These are phyloP conservation scores for Cicer chorassanicum DNA, from an alignment of 306 rosid species.

Conservation along the genomic window DNA sequence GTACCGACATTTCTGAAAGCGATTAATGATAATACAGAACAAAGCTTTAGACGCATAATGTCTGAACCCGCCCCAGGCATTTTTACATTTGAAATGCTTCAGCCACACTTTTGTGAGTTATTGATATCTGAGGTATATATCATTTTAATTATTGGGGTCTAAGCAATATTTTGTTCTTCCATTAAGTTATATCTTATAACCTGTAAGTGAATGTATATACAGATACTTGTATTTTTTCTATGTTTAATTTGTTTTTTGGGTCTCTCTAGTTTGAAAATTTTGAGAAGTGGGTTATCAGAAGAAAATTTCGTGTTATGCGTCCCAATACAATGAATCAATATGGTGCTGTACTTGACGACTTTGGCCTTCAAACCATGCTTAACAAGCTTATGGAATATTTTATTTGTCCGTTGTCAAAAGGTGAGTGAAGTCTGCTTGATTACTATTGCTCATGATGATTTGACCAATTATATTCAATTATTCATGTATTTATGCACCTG, in stretches of 20 bases:
- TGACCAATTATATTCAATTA: constrained; percentile 34
- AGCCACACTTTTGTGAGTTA: constrained; percentile 73
- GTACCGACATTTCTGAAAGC: constrained; percentile 84
- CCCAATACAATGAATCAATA: constrained; percentile 83
- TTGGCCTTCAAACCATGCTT: constrained; percentile 86
- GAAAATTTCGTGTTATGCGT: constrained; percentile 71
- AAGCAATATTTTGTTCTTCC: constrained; percentile 22
- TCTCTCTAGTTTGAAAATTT: constrained; percentile 74
- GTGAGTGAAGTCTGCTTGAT: constrained; percentile 47
- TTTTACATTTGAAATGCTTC: constrained; percentile 85
- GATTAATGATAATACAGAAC: constrained; percentile 63
- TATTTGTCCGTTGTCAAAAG: constrained; percentile 74
- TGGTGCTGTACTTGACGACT: constrained; percentile 91
- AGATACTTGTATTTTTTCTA: constrained; percentile 1
- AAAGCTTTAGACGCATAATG: constrained; percentile 68
- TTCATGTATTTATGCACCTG: constrained; percentile 31
- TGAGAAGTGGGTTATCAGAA: constrained; percentile 70
- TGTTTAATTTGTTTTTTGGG: constrained; percentile 39
- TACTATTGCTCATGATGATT: constrained; percentile 20
- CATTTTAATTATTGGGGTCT: constrained; percentile 26
- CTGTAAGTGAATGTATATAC: constrained; percentile 4
- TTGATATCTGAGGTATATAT: constrained; percentile 76
- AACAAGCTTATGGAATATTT: constrained; percentile 69
- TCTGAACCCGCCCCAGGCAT: constrained; percentile 74
- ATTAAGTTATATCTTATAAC: constrained; percentile 35